These are phyloP conservation scores for Corymbia calophylla DNA, from an alignment of 441 rosid genomes.

Conservation along the genomic window DNA sequence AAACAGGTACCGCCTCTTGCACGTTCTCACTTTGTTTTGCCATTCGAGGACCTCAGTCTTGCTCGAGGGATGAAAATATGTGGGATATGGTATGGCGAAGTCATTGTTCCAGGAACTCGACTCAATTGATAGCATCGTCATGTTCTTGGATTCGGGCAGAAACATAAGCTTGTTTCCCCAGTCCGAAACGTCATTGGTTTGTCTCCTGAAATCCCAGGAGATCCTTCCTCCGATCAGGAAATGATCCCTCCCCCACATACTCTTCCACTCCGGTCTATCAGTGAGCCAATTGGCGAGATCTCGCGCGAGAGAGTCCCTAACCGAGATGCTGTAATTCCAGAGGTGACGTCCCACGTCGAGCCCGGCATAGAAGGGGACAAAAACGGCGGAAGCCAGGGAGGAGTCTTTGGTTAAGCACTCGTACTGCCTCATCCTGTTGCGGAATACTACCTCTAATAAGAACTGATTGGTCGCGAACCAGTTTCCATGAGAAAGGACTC, in stretches of 20 bases:
- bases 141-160: slow-evolving; percentile 45
- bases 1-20: slow-evolving; percentile 29
- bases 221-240: slow-evolving; percentile 68
- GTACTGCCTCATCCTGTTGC: slow-evolving; percentile 43
- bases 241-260: slow-evolving; percentile 58
- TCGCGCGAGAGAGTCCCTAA: slow-evolving; percentile 34
- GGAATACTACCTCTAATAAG: slow-evolving; percentile 31
- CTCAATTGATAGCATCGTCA: slow-evolving; percentile 54
- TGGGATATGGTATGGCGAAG: slow-evolving; percentile 65
- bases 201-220: slow-evolving; percentile 51
- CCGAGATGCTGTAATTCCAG: slow-evolving; percentile 25
- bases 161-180: slow-evolving; percentile 64
- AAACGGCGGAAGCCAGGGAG: slow-evolving; percentile 50
- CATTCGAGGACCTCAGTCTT: slow-evolving; percentile 26
- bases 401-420: slow-evolving; percentile 47
- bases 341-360: slow-evolving; percentile 45
- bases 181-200: slow-evolving; percentile 1
- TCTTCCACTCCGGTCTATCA: slow-evolving; percentile 40
- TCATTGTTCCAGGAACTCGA: slow-evolving; percentile 50
- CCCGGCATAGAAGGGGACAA: slow-evolving; percentile 52
- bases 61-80: slow-evolving; percentile 57
- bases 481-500: slow-evolving; percentile 10
- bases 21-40: slow-evolving; percentile 33
- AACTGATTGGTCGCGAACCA: slow-evolving; percentile 47
- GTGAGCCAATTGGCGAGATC: slow-evolving; percentile 36